Evolutionary conservation across 805 yeast species (phyloP), one percentile per base, ranked within the genome.

Genomic region (Kuraishia molischiana): DNA sequence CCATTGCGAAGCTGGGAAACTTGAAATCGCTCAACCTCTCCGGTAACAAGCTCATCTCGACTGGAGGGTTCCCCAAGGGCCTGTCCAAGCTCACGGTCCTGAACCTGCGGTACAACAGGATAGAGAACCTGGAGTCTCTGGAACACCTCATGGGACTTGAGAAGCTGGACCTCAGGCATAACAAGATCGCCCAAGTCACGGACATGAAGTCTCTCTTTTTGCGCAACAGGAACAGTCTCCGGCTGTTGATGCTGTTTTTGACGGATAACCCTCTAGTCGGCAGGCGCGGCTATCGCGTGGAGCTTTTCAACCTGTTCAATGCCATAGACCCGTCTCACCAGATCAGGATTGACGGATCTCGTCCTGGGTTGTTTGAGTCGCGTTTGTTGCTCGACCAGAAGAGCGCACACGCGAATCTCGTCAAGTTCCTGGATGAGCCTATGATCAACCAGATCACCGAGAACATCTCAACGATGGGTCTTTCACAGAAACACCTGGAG

Each of bases 291-390:
- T 74, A 69, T 44, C 51, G 82, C 41, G 63, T 66, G 14, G 79
- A 76, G 33, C 49, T 75, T 11, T 75, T 75, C 55, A 74, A 76
- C 51, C 52, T 75, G 36, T 61, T 72, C 45, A 74, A 74, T 48
- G 79, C 79, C 6, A 67, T 71, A 29, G 65, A 61, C 40, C 67
- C 66, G 41, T 59, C 61, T 19, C 72, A 72, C 44, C 49, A 49
- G 5, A 49, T 75, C 41, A 70, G 69, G 45, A 69, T 75, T 29
- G 81, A 75, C 50, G 80, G 77, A 32, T 72, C 79, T 3, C 53
- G 69, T 38, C 81, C 82, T 1, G 80, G 81, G 1, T 72, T 75
- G 39, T 72, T 75, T 54, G 82, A 75, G 53, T 64, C 72, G 17
- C 69, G 80, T 24, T 50, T 74, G 46, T 53, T 75, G 21, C 56